Evolutionary conservation across 2,329 filamentous ascomycete genomes (phyloP), one percentile per base, ranked within the genome.

Genomic region (Phialemoniopsis sp.): DNA sequence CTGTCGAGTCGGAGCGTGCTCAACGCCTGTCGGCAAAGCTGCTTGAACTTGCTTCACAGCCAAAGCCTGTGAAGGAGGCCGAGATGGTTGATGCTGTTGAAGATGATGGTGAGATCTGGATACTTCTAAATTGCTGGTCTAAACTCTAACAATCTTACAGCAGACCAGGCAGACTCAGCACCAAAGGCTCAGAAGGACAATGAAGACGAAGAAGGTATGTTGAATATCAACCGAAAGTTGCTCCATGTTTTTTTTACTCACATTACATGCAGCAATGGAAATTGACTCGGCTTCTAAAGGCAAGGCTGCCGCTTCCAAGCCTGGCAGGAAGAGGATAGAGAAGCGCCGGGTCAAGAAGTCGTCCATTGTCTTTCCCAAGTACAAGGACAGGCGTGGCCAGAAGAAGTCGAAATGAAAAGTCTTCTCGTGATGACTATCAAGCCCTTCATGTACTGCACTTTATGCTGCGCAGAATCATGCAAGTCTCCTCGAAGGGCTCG

Each of bases 21-120:
- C 84, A 90, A 63, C 83, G 91, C 49, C 78, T 96, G 29, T 89
- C 88, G 30, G 85, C 87, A 45, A 95, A 93, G 66, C 73, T 96
- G 44, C 73, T 90, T 55, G 89, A 90, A 59, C 62, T 95, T 52
- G 86, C 85, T 34, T 74, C 82, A 41, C 82, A 89, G 57, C 82
- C 87, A 44, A 89, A 86, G 60, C 82, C 86, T 26, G 21, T 26
- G 21, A 26, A 26, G 10, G 55, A 66, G 41, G 61, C 64, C 38
- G 68, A 66, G 21, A 56, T 55, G 54, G 54, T 57, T 33, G 38
- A 40, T 32, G 33, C 15, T 16, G 10, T 19, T 12, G 34, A 29
- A 8, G 21, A 3, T 15, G 8, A 19, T 36, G 34, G 34, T 36
- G 28, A 28, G 34, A 13, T 10, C 15, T 26, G 21, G n/a, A 26